A percentile compares a stretch with the other conserved stretches of the same genome.
These are phyloP conservation scores for Kalaharituber pfeilii DNA, from an alignment of 2,329 filamentous ascomycete genomes.

Conservation along the genomic window DNA sequence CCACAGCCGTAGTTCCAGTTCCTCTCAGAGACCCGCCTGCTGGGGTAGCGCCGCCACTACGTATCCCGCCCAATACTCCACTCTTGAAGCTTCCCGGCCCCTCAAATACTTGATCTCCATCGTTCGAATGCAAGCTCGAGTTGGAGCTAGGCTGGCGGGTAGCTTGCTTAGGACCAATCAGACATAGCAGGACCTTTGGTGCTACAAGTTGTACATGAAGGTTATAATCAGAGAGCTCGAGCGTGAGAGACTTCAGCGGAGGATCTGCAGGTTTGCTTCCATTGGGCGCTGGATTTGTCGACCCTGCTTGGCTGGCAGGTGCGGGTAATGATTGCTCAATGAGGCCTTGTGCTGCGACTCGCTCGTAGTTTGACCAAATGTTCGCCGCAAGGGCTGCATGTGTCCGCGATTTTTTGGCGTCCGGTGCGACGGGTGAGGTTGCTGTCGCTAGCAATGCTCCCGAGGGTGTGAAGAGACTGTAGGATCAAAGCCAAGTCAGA, in stretches of 20 bases:
- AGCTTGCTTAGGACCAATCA: conserved; percentile 20
- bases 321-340: conserved; percentile 14
- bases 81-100: conserved; percentile 2
- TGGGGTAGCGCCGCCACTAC: conserved; percentile 1
- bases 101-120: conserved; percentile 5
- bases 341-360: conserved; percentile 17
- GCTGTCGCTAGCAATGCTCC: conserved; percentile 22
- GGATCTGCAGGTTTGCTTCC: neutral
- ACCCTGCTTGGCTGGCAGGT: neutral
- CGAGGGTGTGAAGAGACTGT: conserved; percentile 21
- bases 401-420: conserved; percentile 22
- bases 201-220: conserved; percentile 21
- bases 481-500: neutral
- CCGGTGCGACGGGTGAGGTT: conserved; percentile 20
- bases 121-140: conserved; percentile 21
- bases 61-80: conserved; percentile 6
- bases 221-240: conserved; percentile 23
- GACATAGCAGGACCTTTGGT: conserved; percentile 19
- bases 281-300: neutral
- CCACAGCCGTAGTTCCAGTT: conserved; percentile 7
- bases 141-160: conserved; percentile 17
- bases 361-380: conserved; percentile 22
- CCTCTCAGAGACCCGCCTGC: neutral
- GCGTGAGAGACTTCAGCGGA: conserved; percentile 20
- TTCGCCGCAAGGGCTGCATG: conserved; percentile 22